Conservation (phyloP, 352 stramenopile species). For the Phytophthora brassicae region DNA sequence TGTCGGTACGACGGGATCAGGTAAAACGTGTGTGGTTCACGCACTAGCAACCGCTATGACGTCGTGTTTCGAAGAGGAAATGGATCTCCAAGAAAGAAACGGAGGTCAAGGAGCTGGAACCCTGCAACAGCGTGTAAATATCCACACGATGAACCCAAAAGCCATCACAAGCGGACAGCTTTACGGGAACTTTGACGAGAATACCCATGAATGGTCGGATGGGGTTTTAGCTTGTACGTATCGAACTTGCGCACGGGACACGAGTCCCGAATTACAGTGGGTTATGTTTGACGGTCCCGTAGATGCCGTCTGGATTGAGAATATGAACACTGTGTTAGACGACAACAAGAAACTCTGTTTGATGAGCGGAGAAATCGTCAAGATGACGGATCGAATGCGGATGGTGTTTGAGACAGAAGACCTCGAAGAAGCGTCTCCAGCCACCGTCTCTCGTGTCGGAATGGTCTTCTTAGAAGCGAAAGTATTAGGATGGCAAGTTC, state of each 20-base stretch:
- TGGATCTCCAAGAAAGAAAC: constrained; percentile 27
- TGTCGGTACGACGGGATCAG: constrained; percentile 91
- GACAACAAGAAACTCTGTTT: constrained; percentile 95
- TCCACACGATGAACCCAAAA: constrained; percentile 95
- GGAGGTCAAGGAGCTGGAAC: constrained; percentile 32
- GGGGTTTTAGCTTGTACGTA: constrained; percentile 95
- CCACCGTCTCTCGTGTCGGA: constrained; percentile 91
- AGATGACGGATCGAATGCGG: constrained; percentile 94
- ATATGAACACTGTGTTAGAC: constrained; percentile 95
- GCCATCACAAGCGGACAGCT: constrained; percentile 93
- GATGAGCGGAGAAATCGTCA: constrained; percentile 95
- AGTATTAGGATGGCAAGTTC: constrained; percentile 89
- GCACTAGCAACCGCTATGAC: constrained; percentile 80
- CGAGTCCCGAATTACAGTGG: constrained; percentile 88
- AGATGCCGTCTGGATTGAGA: constrained; percentile 95
- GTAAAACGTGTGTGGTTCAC: constrained; percentile 93
- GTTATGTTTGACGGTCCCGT: constrained; percentile 94
- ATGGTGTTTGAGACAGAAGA: constrained; percentile 97
- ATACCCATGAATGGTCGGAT: constrained; percentile 95
- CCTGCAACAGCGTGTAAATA: constrained; percentile 64
- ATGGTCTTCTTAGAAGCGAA: constrained; percentile 94
- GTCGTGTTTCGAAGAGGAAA: constrained; percentile 55
- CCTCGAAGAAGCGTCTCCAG: constrained; percentile 83
- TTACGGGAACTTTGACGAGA: constrained; percentile 94
- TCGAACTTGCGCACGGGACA: constrained; percentile 88